These are phyloP conservation scores for Cyclocybe aegerita DNA, from an alignment of 768 basidiomycete genomes.

Conservation along the genomic window DNA sequence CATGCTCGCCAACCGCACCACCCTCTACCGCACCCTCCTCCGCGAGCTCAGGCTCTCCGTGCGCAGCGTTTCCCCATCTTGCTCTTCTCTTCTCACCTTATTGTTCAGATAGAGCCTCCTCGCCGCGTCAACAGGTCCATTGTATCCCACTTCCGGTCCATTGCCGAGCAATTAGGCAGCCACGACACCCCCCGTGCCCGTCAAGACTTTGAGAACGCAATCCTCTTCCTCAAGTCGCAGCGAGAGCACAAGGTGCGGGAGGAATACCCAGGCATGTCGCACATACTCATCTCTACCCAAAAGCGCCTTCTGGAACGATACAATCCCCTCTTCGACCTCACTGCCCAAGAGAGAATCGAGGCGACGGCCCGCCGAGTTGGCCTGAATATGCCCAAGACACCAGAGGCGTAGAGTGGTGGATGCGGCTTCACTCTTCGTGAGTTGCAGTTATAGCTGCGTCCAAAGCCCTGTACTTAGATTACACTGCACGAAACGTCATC, in stretches of 20 bases:
- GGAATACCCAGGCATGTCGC: background rate
- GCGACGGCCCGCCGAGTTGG: slow-evolving; percentile 89
- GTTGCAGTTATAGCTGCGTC: too few species aligned
- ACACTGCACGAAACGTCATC: background rate
- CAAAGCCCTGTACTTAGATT: background rate
- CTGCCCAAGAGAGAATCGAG: slow-evolving; percentile 74
- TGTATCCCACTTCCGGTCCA: slow-evolving; percentile 48
- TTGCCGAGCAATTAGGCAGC: slow-evolving; percentile 43
- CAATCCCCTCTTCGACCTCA: slow-evolving; percentile 81
- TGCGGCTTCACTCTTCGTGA: background rate
- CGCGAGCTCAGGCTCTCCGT: slow-evolving; percentile 57
- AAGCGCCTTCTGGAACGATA: slow-evolving; percentile 84
- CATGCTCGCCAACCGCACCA: slow-evolving; percentile 32
- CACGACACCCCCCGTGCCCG: slow-evolving; percentile 28
- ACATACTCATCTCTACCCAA: background rate
- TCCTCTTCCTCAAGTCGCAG: slow-evolving; percentile 71
- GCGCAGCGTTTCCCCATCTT: slow-evolving; percentile 14
- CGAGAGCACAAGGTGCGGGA: slow-evolving; percentile 70
- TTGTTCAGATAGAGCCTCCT: slow-evolving; percentile 26
- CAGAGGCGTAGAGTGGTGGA: slow-evolving; percentile 19
- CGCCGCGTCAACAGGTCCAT: slow-evolving; percentile 43
- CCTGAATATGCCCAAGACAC: slow-evolving; percentile 71
- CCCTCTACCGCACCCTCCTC: slow-evolving; percentile 50
- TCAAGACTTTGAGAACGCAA: slow-evolving; percentile 55
- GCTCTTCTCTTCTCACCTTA: background rate